These are phyloP conservation scores for Wallacemonas sp. DNA, from an alignment of 208 protist species.

Conservation along the genomic window DNA sequence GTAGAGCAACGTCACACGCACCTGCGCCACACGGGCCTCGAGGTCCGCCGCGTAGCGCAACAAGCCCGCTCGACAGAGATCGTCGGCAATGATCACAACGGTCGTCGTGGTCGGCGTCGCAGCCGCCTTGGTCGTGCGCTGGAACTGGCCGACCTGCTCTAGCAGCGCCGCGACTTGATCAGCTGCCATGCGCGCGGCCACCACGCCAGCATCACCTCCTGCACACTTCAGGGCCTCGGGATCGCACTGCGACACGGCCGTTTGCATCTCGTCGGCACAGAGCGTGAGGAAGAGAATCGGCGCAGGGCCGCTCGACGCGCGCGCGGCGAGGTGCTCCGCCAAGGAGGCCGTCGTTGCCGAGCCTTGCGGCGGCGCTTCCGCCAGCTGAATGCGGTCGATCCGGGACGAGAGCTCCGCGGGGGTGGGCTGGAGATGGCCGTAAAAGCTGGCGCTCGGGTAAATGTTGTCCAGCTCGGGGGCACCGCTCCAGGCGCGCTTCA, in stretches of 20 bases:
- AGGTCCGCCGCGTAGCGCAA: conserved; percentile 18
- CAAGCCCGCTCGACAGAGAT: conserved; percentile 18
- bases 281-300: background rate
- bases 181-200: conserved; percentile 4
- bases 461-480: conserved; percentile 5
- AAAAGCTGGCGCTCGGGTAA: conserved; percentile 12
- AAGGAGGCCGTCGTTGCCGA: too few relatives aligned
- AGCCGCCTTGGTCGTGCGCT: conserved; percentile 1
- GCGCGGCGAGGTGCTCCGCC: too few relatives aligned
- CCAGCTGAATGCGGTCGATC: background rate
- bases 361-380: background rate
- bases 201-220: conserved; percentile 9
- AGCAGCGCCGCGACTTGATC: conserved; percentile 18
- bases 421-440: conserved; percentile 3
- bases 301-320: too few relatives aligned
- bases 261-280: conserved; percentile 14
- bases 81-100: conserved; percentile 37
- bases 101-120: background rate
- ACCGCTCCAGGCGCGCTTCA: conserved; percentile 7
- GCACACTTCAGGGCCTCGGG: conserved; percentile 14
- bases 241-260: background rate
- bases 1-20: conserved; percentile 19
- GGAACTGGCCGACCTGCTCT: conserved; percentile 16
- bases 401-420: background rate
- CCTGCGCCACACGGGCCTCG: conserved; percentile 9